These are phyloP conservation scores for Ogataea neopini DNA, from an alignment of 805 yeast genomes.

Conservation along the genomic window DNA sequence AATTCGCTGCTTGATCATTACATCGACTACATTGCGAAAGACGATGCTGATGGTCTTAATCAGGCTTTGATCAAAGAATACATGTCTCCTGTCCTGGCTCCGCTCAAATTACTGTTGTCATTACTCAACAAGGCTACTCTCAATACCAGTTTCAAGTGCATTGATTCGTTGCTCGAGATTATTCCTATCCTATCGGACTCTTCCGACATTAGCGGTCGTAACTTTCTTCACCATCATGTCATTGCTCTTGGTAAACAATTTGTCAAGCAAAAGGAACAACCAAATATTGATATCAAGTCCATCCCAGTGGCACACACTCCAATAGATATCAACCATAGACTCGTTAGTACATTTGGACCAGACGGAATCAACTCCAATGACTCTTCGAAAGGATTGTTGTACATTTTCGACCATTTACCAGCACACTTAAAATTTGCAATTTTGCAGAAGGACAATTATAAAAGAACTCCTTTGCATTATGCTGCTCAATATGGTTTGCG, in stretches of 20 bases:
- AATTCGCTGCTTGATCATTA: conserved; percentile 26
- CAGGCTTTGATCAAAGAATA: conserved; percentile 43
- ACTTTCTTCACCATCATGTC: conserved; percentile 81
- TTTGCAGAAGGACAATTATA: conserved; percentile 69
- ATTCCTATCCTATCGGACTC: conserved; percentile 60
- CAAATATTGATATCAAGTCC: conserved; percentile 12
- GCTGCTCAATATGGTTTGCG: conserved; percentile 84
- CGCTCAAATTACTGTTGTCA: conserved; percentile 56
- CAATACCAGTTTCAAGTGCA: conserved; percentile 53
- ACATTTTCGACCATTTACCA: conserved; percentile 58
- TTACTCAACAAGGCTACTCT: conserved; percentile 67
- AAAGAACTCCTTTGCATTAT: conserved; percentile 86
- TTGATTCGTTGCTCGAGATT: conserved; percentile 52
- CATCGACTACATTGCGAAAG: conserved; percentile 26
- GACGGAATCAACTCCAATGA: conserved; percentile 64
- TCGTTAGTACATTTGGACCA: conserved; percentile 57
- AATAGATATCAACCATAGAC: conserved; percentile 47
- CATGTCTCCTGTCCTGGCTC: conserved; percentile 50
- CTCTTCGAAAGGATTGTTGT: conserved; percentile 57
- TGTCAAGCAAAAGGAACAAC: conserved; percentile 31
- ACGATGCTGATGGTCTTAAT: conserved; percentile 41
- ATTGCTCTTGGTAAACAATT: conserved; percentile 73
- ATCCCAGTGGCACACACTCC: conserved; percentile 42
- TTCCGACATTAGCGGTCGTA: conserved; percentile 76
- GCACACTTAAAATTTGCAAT: conserved; percentile 54